Conservation (phyloP, 2,329 filamentous ascomycete species). For the Ophiostoma montium region DNA sequence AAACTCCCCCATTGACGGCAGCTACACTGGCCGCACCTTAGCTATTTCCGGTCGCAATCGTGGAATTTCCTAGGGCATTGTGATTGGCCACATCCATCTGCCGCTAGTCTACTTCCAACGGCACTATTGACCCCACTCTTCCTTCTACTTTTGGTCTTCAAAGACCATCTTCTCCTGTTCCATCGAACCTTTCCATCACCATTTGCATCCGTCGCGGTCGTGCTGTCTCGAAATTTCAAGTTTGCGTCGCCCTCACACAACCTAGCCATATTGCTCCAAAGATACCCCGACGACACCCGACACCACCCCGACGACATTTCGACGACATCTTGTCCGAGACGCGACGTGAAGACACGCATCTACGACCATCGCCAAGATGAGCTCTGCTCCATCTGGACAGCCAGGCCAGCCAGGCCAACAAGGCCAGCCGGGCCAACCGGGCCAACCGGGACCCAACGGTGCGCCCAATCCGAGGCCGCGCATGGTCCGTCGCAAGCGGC, state of each 20-base stretch:
- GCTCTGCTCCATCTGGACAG: constrained; percentile 24
- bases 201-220: not conserved
- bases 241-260: too few relatives aligned
- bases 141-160: too few relatives aligned
- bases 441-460: constrained; percentile 15
- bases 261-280: too few relatives aligned
- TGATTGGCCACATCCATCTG: not conserved
- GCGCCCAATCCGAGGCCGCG: constrained; percentile 16
- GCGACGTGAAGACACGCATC: too few relatives aligned
- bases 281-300: too few relatives aligned
- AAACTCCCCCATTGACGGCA: not conserved
- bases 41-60: not conserved
- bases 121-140: not conserved
- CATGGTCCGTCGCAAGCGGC: constrained; percentile 30
- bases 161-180: not conserved
- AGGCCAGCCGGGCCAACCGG: constrained; percentile 5
- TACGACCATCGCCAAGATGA: constrained; percentile 29
- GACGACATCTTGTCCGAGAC: too few relatives aligned
- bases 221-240: not conserved
- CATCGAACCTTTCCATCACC: not conserved
- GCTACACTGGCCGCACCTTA: not conserved
- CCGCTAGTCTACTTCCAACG: not conserved
- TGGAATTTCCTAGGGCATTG: too few relatives aligned
- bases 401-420: constrained; percentile 15
- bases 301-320: too few relatives aligned